These are phyloP conservation scores for Neoconidiobolus thromboides DNA, from an alignment of 371 early-diverging fungal species.

Conservation along the genomic window DNA sequence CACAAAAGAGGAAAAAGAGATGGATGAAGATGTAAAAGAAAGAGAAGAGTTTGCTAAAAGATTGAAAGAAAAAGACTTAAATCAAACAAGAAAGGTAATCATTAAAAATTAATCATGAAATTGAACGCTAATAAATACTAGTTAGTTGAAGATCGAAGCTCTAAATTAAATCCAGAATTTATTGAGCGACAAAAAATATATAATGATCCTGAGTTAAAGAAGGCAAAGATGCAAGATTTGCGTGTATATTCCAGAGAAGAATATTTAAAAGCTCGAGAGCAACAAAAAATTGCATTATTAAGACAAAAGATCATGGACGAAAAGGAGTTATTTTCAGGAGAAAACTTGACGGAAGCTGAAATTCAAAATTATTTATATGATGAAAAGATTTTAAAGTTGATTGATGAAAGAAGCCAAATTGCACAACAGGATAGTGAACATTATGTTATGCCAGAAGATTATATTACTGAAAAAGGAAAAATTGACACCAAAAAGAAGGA, in stretches of 20 bases:
- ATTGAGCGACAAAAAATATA: constrained; percentile 53
- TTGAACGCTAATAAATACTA: constrained; percentile 4
- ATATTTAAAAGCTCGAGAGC: constrained; percentile 76
- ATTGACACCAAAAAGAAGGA: constrained; percentile 84
- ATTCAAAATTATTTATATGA: constrained; percentile 54
- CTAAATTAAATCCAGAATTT: constrained; percentile 49
- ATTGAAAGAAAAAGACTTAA: constrained; percentile 62
- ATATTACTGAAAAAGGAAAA: constrained; percentile 67
- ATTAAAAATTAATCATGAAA: not conserved
- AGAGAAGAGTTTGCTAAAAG: constrained; percentile 79
- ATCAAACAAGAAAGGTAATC: constrained; percentile 44
- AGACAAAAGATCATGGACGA: constrained; percentile 70
- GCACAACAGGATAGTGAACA: constrained; percentile 54
- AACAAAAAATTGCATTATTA: constrained; percentile 55
- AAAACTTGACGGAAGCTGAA: constrained; percentile 62
- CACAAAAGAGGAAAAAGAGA: constrained; percentile 28
- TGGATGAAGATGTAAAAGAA: constrained; percentile 47
- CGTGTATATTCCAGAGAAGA: constrained; percentile 74
- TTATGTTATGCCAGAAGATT: constrained; percentile 85
- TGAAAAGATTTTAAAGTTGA: constrained; percentile 56
- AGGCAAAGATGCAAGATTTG: constrained; percentile 38
- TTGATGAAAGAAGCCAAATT: constrained; percentile 65
- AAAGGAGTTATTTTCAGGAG: constrained; percentile 55
- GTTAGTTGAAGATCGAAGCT: constrained; percentile 59
- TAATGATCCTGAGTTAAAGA: constrained; percentile 51